These are phyloP conservation scores for Metschnikowia cubensis DNA, from an alignment of 805 yeast species.

Conservation along the genomic window DNA sequence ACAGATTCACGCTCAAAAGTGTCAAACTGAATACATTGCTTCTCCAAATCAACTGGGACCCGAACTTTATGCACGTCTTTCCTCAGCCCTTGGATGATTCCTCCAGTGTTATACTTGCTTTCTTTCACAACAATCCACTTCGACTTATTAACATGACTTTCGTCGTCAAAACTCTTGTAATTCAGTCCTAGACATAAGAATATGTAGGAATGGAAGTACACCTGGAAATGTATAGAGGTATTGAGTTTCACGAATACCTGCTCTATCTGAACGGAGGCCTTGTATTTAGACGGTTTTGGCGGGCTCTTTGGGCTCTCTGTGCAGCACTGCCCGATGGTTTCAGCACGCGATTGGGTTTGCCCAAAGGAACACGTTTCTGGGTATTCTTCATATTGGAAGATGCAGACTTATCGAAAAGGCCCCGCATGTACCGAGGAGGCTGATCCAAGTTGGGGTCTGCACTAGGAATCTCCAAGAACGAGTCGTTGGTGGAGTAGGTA, in stretches of 20 bases:
- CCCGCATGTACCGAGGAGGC: constrained; percentile 41
- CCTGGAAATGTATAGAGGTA: no score
- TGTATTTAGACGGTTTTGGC: constrained; percentile 9
- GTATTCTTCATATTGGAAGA: constrained; percentile 7
- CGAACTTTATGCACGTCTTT: no score
- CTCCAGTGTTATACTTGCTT: no score
- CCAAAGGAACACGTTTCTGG: neutral
- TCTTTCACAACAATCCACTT: no score
- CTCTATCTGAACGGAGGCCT: constrained; percentile 15
- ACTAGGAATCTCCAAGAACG: constrained; percentile 25
- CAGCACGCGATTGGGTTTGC: constrained; percentile 6
- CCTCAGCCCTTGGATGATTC: no score
- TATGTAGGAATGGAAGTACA: no score
- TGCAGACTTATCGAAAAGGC: constrained; percentile 27
- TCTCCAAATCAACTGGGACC: constrained; percentile 22
- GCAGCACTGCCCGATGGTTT: constrained; percentile 10
- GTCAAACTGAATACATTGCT: constrained; percentile 45
- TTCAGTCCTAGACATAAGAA: no score
- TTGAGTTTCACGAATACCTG: neutral
- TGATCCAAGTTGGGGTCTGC: constrained; percentile 39
- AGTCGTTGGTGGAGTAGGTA: constrained; percentile 24
- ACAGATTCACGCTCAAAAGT: constrained; percentile 45
- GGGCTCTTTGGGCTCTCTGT: constrained; percentile 14
- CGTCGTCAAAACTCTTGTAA: no score
- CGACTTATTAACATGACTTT: no score